phyloP scores from a whole-genome alignment of 768 basidiomycete genomes.

The Rhizopogon roseolus region DNA sequence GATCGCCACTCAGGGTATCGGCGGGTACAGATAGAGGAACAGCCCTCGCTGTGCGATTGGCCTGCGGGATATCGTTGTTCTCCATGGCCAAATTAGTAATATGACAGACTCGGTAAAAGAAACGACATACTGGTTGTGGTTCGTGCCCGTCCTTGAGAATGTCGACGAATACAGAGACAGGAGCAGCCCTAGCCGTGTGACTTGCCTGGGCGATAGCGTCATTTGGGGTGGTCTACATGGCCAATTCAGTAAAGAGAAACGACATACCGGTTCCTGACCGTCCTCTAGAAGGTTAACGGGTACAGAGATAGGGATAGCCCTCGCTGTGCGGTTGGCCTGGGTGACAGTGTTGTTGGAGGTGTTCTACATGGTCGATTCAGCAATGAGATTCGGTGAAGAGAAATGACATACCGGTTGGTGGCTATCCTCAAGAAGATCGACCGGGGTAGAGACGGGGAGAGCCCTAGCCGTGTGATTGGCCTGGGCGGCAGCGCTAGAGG shows the following conservation, averaged over 20 bases:
- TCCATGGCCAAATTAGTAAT: background rate
- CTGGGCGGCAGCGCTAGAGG: background rate
- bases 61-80: background rate
- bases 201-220: too few species aligned
- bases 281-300: too few species aligned
- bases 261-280: background rate
- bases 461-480: background rate
- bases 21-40: background rate
- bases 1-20: too few species aligned
- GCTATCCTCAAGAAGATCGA: background rate
- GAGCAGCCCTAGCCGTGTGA: background rate
- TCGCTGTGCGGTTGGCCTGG: background rate
- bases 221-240: background rate
- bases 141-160: background rate
- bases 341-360: background rate
- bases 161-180: background rate
- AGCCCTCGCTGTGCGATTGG: background rate
- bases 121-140: background rate
- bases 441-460: slow-evolving; percentile 2
- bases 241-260: background rate
- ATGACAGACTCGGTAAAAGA: background rate
- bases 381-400: background rate
- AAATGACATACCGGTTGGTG: background rate
- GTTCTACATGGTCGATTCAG: background rate
- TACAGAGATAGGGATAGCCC: background rate